These are phyloP conservation scores for Xylaria sp. DNA, from an alignment of 2,329 filamentous ascomycete species.

Conservation along the genomic window DNA sequence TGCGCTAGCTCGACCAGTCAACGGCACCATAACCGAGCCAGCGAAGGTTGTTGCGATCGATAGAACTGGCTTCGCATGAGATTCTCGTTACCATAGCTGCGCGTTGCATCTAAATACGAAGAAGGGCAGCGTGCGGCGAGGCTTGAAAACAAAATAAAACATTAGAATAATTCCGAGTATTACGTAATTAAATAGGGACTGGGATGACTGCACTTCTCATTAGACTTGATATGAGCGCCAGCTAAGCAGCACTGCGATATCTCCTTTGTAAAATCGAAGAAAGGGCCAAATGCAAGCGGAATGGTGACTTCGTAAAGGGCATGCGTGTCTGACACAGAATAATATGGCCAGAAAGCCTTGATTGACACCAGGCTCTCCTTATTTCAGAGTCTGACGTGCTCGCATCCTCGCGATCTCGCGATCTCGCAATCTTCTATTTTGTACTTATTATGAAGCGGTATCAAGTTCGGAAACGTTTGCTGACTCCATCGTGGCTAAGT, in stretches of 20 bases:
- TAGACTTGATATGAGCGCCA: neutral
- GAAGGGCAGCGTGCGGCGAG: neutral
- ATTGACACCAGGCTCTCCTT: neutral
- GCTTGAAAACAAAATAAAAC: neutral
- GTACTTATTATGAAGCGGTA: neutral
- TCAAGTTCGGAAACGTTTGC: neutral
- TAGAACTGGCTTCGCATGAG: slow-evolving; percentile 20
- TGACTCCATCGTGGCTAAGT: neutral
- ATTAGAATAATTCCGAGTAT: neutral
- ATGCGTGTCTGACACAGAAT: neutral
- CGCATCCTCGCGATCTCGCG: neutral
- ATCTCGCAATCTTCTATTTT: neutral
- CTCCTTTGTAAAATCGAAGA: neutral
- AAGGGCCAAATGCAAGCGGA: neutral
- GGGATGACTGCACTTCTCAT: too few species aligned
- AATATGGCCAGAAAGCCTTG: too few species aligned
- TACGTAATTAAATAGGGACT: neutral
- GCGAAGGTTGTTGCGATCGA: slow-evolving; percentile 43
- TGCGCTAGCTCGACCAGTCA: slow-evolving; percentile 34
- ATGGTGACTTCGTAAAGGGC: neutral
- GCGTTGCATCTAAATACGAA: neutral
- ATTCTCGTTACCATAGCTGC: neutral
- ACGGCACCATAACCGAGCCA: slow-evolving; percentile 41
- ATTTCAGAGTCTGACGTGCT: neutral
- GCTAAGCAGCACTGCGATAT: neutral